Percentiles rank a stretch among this genome's conserved stretches.
These are phyloP conservation scores for Candida tallmaniae DNA, from an alignment of 805 yeast species.

Conservation along the genomic window DNA sequence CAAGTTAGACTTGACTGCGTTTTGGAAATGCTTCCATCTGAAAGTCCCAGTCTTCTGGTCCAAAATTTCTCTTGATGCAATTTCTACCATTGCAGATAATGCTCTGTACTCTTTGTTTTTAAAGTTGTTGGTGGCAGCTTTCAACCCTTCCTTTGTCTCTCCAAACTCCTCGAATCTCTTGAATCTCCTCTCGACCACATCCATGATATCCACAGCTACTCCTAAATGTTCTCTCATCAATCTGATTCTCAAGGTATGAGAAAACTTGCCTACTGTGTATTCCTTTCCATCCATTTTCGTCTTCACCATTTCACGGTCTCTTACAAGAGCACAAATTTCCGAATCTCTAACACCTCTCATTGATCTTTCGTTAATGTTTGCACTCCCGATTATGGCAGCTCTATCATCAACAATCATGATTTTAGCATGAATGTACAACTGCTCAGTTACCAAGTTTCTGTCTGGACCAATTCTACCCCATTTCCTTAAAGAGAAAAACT, in stretches of 20 bases:
- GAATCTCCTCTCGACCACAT: constrained; percentile 73
- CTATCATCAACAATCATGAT: constrained; percentile 90
- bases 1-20: constrained; percentile 9
- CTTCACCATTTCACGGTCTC: constrained; percentile 71
- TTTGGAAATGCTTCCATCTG: constrained; percentile 40
- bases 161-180: constrained; percentile 45
- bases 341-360: constrained; percentile 94
- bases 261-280: constrained; percentile 78
- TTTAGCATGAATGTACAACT: constrained; percentile 90
- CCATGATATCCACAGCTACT: constrained; percentile 82
- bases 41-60: constrained; percentile 43
- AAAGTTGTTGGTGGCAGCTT: constrained; percentile 44
- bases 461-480: constrained; percentile 91
- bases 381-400: constrained; percentile 92
- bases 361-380: constrained; percentile 94
- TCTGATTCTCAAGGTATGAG: constrained; percentile 83
- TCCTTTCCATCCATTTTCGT: constrained; percentile 80
- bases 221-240: constrained; percentile 97
- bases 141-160: constrained; percentile 33
- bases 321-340: constrained; percentile 83
- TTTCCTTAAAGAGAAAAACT: constrained; percentile 85
- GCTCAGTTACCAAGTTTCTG: constrained; percentile 77
- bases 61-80: constrained; percentile 67
- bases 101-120: constrained; percentile 24
- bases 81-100: constrained; percentile 68